These are phyloP conservation scores for Xylaria telfairii DNA, from an alignment of 495 filamentous ascomycete genomes.

Conservation along the genomic window DNA sequence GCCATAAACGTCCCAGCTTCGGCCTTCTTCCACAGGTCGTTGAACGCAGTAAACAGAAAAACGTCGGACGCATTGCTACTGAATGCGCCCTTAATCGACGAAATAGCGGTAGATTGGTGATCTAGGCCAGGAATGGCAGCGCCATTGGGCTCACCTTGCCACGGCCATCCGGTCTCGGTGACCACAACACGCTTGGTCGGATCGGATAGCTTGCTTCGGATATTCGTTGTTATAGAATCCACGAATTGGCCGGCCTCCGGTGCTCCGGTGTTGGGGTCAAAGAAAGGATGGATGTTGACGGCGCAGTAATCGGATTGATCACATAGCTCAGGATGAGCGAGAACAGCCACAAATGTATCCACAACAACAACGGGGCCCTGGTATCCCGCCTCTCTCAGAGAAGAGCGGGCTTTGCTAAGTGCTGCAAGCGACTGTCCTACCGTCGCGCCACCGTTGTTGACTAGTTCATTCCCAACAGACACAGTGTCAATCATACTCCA, in stretches of 20 bases:
- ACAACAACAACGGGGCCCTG: conserved; percentile 76
- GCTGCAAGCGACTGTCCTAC: conserved; percentile 59
- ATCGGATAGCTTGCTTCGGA: conserved; percentile 42
- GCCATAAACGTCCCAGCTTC: conserved; percentile 65
- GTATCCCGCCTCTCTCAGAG: conserved; percentile 69
- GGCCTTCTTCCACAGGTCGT: conserved; percentile 82
- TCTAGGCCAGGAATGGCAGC: conserved; percentile 64
- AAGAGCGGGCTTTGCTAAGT: conserved; percentile 59
- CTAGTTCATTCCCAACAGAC: conserved; percentile 79
- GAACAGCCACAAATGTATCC: conserved; percentile 74
- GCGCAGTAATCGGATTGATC: conserved; percentile 76
- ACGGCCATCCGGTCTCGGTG: conserved; percentile 88
- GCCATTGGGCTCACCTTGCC: conserved; percentile 66
- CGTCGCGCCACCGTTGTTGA: conserved; percentile 66
- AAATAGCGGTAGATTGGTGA: conserved; percentile 69
- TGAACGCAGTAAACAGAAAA: conserved; percentile 76
- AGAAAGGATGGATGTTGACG: conserved; percentile 85
- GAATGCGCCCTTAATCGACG: conserved; percentile 64
- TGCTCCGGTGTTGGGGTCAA: conserved; percentile 66
- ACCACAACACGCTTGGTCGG: conserved; percentile 49
- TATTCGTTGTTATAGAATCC: conserved; percentile 56
- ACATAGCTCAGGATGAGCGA: conserved; percentile 73
- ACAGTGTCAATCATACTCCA: conserved; percentile 74
- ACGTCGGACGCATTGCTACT: conserved; percentile 51
- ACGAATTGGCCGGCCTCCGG: conserved; percentile 69